phyloP scores from a whole-genome alignment of 441 rosid genomes.

The Populus hybrid region DNA sequence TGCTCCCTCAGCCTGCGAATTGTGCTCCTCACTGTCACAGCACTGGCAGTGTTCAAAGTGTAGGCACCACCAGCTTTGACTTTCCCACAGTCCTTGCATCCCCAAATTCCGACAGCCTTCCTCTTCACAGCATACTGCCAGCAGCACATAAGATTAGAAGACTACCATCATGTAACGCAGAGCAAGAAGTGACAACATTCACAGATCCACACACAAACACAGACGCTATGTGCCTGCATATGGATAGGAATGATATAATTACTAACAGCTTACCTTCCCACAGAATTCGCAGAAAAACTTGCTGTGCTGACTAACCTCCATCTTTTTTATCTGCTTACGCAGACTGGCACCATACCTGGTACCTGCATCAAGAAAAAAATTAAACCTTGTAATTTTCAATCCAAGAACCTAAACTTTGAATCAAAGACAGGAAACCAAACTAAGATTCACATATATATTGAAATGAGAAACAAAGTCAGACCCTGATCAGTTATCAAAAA shows the following conservation, averaged over 20 bases:
- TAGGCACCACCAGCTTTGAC: too few species aligned
- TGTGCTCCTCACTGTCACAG: conserved; percentile 82
- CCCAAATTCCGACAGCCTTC: too few species aligned
- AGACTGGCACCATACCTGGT: conserved; percentile 96
- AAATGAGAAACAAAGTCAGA: background rate
- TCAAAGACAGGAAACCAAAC: background rate
- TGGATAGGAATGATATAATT: background rate
- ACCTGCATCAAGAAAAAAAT: conserved; percentile 32
- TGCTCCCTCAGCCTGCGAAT: conserved; percentile 91
- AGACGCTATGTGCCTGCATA: background rate
- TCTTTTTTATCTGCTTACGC: conserved; percentile 95
- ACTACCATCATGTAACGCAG: background rate
- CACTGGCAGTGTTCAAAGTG: conserved; percentile 60
- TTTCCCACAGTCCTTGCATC: too few species aligned
- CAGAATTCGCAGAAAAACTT: conserved; percentile 96
- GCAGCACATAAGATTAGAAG: background rate
- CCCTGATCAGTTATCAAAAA: background rate
- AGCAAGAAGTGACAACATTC: background rate
- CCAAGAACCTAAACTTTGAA: background rate
- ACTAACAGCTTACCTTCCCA: conserved; percentile 58
- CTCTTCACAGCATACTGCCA: conserved; percentile 13
- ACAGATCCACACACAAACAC: background rate
- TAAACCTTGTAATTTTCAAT: background rate
- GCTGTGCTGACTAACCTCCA: conserved; percentile 90
- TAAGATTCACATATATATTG: background rate